Base-by-base conservation (phyloP, 2,329 filamentous ascomycete species). In the Magnaporthiopsis rhizophila region DNA sequence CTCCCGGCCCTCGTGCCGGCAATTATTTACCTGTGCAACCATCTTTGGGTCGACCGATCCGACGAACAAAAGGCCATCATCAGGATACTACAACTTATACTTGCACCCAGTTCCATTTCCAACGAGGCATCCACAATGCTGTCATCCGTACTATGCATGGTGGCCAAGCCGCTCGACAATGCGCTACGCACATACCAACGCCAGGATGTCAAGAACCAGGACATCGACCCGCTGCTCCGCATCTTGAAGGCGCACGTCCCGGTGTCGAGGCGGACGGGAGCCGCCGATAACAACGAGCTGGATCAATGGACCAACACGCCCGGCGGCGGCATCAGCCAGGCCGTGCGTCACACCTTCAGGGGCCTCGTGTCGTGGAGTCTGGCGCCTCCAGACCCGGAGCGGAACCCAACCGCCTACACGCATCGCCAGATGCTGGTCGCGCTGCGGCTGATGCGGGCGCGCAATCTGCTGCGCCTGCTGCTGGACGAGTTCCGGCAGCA, bases 1-100 rank as follows among this genome's bases (percentile, higher is more conserved):
- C 77, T 94, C n/a, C 91, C 91, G 0, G 90, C 90, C 0, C 80
- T 95, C 0, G 85, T 94, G 2, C 86, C 88, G 6, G 90, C 89
- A 0, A 83, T 94, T 18, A 81, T 83, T 3, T 94, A 89, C 79
- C 81, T 95, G 66, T 82, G 86, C 1, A 84, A 87, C 64, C 86
- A 90, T 68, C 84, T 92, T 3, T 89, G 88, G 80, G 81, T 87
- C 62, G 84, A 88, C 65, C 83, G 85, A 18, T 77, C 79, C 3
- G 81, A 82, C 21, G 86, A 91, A 69, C 84, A 89, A 65, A 86
- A 86, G 69, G 83, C 89, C 3, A 80, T 91, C 24, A 81, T 94
- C 66, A 86, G 88, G 68, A 86, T 93, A 30, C 78, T 95, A 11
- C 86, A 90, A 65, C 82, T 91, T 61, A 83, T 94, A 21, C 79